A percentile compares a stretch with the other conserved stretches of the same genome.
These are phyloP conservation scores for Phytophthora citricola DNA, from an alignment of 352 stramenopile genomes.

Conservation along the genomic window DNA sequence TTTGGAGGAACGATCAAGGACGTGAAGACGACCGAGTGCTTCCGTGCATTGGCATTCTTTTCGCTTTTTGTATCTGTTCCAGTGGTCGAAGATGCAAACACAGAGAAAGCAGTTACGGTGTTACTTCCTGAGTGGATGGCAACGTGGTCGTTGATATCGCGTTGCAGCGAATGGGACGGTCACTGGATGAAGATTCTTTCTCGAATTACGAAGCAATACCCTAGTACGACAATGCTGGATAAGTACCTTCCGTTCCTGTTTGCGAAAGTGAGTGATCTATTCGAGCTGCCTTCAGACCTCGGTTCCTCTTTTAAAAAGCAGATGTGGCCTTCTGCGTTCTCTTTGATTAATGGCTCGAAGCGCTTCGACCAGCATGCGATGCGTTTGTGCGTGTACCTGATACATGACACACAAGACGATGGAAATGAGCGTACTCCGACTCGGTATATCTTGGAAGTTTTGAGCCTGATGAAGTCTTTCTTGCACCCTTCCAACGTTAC, in stretches of 20 bases:
- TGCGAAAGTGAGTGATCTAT: slow-evolving; percentile 66
- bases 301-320: slow-evolving; percentile 68
- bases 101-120: slow-evolving; percentile 19
- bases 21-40: slow-evolving; percentile 59
- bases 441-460: slow-evolving; percentile 62
- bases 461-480: slow-evolving; percentile 68
- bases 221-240: slow-evolving; percentile 32
- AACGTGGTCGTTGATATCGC: slow-evolving; percentile 61
- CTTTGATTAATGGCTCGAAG: slow-evolving; percentile 60
- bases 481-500: slow-evolving; percentile 80
- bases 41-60: slow-evolving; percentile 69
- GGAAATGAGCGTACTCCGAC: slow-evolving; percentile 33
- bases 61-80: slow-evolving; percentile 52
- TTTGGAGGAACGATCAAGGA: slow-evolving; percentile 53
- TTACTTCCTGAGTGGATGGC: slow-evolving; percentile 65
- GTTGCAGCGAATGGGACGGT: slow-evolving; percentile 67
- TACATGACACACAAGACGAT: slow-evolving; percentile 35
- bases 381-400: slow-evolving; percentile 61
- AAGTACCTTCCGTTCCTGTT: slow-evolving; percentile 67
- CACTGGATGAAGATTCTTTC: slow-evolving; percentile 81
- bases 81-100: slow-evolving; percentile 7
- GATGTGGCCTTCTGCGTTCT: slow-evolving; percentile 60
- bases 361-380: slow-evolving; percentile 60
- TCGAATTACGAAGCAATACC: slow-evolving; percentile 62
- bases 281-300: slow-evolving; percentile 73